Percentiles rank a stretch among this genome's conserved stretches.
Conservation (phyloP, 495 filamentous ascomycete species). For the Podospora bellae-mahoneyi region DNA sequence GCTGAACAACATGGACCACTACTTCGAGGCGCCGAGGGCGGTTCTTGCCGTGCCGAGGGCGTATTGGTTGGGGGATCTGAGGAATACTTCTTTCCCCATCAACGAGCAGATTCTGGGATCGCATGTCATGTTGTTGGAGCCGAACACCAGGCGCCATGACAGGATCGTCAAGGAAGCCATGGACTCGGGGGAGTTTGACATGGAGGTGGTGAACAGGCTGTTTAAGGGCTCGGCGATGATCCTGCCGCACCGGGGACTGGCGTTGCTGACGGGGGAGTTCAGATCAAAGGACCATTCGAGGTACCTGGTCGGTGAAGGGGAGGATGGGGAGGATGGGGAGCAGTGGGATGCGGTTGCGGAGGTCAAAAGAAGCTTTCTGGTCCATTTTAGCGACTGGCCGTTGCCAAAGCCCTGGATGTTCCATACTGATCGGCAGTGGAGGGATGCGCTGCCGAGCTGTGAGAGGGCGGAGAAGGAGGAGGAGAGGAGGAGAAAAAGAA, state of each 20-base stretch:
- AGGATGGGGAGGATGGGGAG: conserved; percentile 10
- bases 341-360: conserved; percentile 4
- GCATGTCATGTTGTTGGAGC: conserved; percentile 9
- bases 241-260: conserved; percentile 9
- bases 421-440: conserved; percentile 2
- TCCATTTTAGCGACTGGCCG: conserved; percentile 12
- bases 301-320: conserved; percentile 5
- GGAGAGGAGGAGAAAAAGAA: not conserved
- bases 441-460: conserved; percentile 8
- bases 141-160: not conserved
- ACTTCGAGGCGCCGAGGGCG: not conserved
- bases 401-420: conserved; percentile 4
- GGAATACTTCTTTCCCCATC: not conserved
- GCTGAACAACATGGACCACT: conserved; percentile 8
- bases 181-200: not conserved
- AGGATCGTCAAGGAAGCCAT: not conserved
- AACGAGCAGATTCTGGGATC: conserved; percentile 7
- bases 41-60: conserved; percentile 2
- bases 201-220: conserved; percentile 9
- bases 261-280: conserved; percentile 10
- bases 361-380: not conserved
- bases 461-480: not conserved
- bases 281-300: conserved; percentile 4
- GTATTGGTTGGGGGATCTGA: conserved; percentile 2
- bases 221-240: conserved; percentile 10